These are phyloP conservation scores for Trichoderma guizhouense DNA, from an alignment of 2,329 filamentous ascomycete species.

Conservation along the genomic window DNA sequence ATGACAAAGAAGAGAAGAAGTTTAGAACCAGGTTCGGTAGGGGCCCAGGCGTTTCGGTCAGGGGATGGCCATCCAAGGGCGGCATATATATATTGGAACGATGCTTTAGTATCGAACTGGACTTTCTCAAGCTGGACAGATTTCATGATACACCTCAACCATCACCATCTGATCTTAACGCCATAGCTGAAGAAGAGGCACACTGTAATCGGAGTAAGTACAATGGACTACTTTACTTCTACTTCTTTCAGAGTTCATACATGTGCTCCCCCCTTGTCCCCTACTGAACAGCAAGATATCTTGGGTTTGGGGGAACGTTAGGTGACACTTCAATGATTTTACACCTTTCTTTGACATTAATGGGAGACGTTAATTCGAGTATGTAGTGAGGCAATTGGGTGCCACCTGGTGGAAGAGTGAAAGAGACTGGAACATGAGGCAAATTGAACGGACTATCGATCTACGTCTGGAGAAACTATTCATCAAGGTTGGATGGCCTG, in stretches of 20 bases:
- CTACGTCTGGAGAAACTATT: background rate
- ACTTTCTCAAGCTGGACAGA: background rate
- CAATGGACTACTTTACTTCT: background rate
- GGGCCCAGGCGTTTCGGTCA: background rate
- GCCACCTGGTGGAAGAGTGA: background rate
- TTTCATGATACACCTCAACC: background rate
- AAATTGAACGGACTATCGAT: background rate
- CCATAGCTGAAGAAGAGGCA: background rate
- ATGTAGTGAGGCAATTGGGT: background rate
- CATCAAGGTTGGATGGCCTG: background rate
- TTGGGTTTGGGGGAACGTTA: too few species aligned
- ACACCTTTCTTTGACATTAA: background rate
- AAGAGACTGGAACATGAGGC: background rate
- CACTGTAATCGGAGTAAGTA: conserved; percentile 2
- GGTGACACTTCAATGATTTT: background rate
- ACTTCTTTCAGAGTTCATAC: background rate
- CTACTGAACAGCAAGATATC: background rate
- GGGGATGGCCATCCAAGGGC: background rate
- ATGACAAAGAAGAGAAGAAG: background rate
- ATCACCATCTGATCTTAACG: background rate
- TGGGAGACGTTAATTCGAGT: background rate
- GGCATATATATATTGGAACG: background rate
- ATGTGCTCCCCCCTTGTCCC: background rate
- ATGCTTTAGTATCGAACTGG: background rate
- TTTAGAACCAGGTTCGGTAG: background rate